A percentile compares a stretch with the other conserved stretches of the same genome.
phyloP scores from a whole-genome alignment of 2,329 filamentous ascomycete genomes.

The Albifimbria verrucaria region DNA sequence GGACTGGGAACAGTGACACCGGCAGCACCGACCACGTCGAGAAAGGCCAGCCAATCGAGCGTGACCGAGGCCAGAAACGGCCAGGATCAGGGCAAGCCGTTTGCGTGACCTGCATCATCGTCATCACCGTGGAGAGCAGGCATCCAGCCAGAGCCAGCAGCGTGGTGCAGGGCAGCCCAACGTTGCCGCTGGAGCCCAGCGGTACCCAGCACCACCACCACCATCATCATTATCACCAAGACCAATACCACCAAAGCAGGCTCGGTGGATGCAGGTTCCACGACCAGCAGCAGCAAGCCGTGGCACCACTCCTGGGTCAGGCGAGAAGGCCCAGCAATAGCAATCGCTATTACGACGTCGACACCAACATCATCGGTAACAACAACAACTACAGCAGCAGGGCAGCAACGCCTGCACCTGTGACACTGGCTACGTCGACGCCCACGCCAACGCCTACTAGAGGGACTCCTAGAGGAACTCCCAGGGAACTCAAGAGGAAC shows the following conservation, averaged over 20 bases:
- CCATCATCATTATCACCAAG: not conserved
- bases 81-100: not conserved
- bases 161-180: slow-evolving; percentile 6
- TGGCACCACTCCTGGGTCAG: not conserved
- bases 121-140: not conserved
- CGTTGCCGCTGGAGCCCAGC: slow-evolving; percentile 1
- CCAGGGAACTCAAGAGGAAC: too few species aligned
- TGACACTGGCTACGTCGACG: not conserved
- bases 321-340: slow-evolving; percentile 12
- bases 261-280: not conserved
- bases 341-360: too few species aligned
- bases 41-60: not conserved
- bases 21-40: not conserved
- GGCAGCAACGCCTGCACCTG: slow-evolving; percentile 14
- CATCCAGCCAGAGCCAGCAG: not conserved
- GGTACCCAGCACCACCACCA: slow-evolving; percentile 3
- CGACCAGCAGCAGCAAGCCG: not conserved
- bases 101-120: not conserved
- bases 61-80: not conserved
- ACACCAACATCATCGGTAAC: too few species aligned
- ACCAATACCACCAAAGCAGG: not conserved
- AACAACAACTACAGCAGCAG: too few species aligned
- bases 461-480: too few species aligned
- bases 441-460: not conserved
- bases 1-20: not conserved